Conservation (phyloP, 768 basidiomycete species). For the Russula emetica region DNA sequence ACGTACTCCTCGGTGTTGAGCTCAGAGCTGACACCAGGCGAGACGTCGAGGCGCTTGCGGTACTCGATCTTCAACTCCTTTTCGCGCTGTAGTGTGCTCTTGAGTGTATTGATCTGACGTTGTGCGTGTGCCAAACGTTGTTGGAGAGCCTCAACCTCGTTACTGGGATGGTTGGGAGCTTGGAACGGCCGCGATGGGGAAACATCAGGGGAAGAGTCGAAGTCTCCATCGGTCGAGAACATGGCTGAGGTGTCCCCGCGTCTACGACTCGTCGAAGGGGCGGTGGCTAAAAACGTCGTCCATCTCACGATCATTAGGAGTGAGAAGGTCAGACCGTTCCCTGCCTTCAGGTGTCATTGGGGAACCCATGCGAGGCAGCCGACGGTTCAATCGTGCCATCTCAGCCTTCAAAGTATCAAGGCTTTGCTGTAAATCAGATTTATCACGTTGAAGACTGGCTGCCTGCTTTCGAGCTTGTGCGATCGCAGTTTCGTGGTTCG, state of each 20-base stretch:
- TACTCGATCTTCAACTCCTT: conserved; percentile 76
- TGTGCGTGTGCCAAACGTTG: conserved; percentile 83
- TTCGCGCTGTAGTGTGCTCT: conserved; percentile 74
- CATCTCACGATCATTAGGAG: conserved; percentile 53
- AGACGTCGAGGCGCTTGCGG: conserved; percentile 47
- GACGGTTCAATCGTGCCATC: conserved; percentile 55
- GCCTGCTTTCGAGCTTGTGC: conserved; percentile 86
- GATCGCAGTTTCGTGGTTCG: conserved; percentile 92
- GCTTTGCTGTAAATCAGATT: conserved; percentile 80
- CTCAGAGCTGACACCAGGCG: conserved; percentile 40
- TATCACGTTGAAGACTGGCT: conserved; percentile 86
- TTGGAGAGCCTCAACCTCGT: conserved; percentile 77
- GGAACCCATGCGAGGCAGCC: conserved; percentile 62
- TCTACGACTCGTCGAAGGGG: conserved; percentile 56
- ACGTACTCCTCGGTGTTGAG: conserved; percentile 43
- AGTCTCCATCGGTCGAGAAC: conserved; percentile 42
- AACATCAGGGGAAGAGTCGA: conserved; percentile 56
- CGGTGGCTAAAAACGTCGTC: conserved; percentile 63
- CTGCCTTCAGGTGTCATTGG: conserved; percentile 65
- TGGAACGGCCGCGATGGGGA: conserved; percentile 61
- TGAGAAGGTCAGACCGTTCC: conserved; percentile 37
- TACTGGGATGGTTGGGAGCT: conserved; percentile 67
- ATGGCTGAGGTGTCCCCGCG: conserved; percentile 49
- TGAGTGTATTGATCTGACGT: conserved; percentile 77
- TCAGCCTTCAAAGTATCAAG: conserved; percentile 77